phyloP scores from a whole-genome alignment of 2,329 filamentous ascomycete genomes.

The Alternaria solani region DNA sequence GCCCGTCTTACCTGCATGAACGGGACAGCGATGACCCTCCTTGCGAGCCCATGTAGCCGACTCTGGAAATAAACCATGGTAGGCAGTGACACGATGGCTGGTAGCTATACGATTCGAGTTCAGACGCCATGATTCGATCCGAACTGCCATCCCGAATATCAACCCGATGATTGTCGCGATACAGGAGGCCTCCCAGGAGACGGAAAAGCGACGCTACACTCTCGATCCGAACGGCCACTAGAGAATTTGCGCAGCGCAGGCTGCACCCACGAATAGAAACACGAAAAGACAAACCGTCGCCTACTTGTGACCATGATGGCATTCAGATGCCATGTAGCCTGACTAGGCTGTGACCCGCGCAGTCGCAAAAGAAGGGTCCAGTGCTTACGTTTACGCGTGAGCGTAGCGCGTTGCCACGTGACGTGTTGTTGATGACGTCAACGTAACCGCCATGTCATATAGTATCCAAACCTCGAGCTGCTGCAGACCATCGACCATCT shows the following conservation, averaged over 20 bases:
- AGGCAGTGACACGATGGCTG: background rate
- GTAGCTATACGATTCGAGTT: background rate
- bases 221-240: too few species aligned
- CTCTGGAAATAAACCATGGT: background rate
- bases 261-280: too few species aligned
- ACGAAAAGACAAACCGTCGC: too few species aligned
- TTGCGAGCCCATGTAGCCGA: background rate
- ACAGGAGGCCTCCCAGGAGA: too few species aligned
- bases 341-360: background rate
- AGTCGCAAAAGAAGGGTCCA: constrained; percentile 1
- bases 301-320: too few species aligned
- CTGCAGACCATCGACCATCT: background rate
- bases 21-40: background rate
- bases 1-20: background rate
- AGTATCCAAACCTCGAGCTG: background rate
- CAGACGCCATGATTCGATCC: background rate
- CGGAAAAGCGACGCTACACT: too few species aligned
- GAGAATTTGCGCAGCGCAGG: too few species aligned
- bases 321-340: too few species aligned
- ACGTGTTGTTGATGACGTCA: constrained; percentile 19
- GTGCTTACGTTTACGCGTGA: constrained; percentile 8
- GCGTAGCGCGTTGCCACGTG: constrained; percentile 12
- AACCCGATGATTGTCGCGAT: too few species aligned
- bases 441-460: constrained; percentile 5
- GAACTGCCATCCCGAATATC: too few species aligned